Conservation (phyloP, 371 early-diverging fungal genomes). For the Syncephalastrum sp. region DNA sequence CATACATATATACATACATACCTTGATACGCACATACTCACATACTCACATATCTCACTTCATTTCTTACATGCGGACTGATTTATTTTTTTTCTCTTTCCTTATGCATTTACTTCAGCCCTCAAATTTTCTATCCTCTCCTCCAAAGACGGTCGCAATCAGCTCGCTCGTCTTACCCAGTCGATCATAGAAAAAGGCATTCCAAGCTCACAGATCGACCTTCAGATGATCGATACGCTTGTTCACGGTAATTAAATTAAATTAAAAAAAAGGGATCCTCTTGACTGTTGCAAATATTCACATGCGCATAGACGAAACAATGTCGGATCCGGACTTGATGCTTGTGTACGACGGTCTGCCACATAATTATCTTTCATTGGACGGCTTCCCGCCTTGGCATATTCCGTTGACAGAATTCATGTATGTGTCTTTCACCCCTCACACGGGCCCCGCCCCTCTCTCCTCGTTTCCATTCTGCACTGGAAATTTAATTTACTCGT, state of each 20-base stretch:
- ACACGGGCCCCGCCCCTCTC: background rate
- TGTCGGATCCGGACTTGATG: constrained; percentile 61
- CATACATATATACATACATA: too few species aligned
- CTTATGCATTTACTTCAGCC: constrained; percentile 10
- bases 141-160: constrained; percentile 27
- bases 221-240: constrained; percentile 28
- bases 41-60: too few species aligned
- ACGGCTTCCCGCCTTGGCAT: constrained; percentile 68
- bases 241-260: constrained; percentile 30
- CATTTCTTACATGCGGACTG: background rate
- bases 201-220: constrained; percentile 26
- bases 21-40: too few species aligned
- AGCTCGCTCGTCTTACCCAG: constrained; percentile 26
- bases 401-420: constrained; percentile 59
- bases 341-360: constrained; percentile 59
- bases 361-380: constrained; percentile 51
- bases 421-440: constrained; percentile 28
- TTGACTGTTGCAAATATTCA: background rate
- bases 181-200: constrained; percentile 14
- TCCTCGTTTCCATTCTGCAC: background rate
- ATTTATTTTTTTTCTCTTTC: background rate
- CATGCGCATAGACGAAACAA: constrained; percentile 16
- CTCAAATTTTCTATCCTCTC: constrained; percentile 37
- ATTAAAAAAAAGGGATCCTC: too few species aligned
- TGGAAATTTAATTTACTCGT: background rate